A percentile compares a stretch with the other conserved stretches of the same genome.
Evolutionary conservation across 495 filamentous ascomycete genomes (phyloP).

Genomic region (Hapsidospora chrysogenum): DNA sequence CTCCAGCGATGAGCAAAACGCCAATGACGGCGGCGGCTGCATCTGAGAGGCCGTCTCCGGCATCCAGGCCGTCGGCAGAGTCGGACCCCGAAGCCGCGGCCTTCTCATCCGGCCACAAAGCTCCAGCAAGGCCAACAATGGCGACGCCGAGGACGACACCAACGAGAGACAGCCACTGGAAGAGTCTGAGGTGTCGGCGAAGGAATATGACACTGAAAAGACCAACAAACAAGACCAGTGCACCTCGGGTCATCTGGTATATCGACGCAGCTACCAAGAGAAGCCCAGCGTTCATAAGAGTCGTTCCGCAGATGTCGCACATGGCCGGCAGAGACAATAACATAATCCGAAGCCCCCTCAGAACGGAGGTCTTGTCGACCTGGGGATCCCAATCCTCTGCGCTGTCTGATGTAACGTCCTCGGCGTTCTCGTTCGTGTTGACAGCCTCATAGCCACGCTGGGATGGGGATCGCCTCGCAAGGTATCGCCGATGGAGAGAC

Average conservation of each 20-base stretch:
- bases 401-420: constrained; percentile 34
- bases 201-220: constrained; percentile 89
- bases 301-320: constrained; percentile 89
- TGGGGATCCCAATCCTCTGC: no score
- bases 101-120: constrained; percentile 50
- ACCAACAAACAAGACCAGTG: constrained; percentile 86
- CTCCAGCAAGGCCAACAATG: constrained; percentile 77
- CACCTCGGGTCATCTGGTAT: constrained; percentile 96
- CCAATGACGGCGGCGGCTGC: constrained; percentile 62
- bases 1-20: constrained; percentile 73
- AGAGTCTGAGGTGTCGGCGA: constrained; percentile 53
- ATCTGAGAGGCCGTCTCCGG: constrained; percentile 33
- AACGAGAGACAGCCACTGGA: constrained; percentile 80
- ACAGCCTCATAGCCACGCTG: constrained; percentile 51
- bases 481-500: constrained; percentile 43
- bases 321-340: constrained; percentile 74
- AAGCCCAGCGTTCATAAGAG: constrained; percentile 90
- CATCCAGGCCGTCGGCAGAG: constrained; percentile 6
- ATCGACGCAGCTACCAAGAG: constrained; percentile 88
- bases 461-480: constrained; percentile 19
- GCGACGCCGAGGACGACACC: constrained; percentile 80
- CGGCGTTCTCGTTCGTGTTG: constrained; percentile 22
- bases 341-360: constrained; percentile 56
- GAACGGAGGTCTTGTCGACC: constrained; percentile 31
- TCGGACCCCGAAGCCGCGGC: constrained; percentile 15